These are phyloP conservation scores for Ogataea nakhonphanomensis DNA, from an alignment of 805 yeast species.

Conservation along the genomic window DNA sequence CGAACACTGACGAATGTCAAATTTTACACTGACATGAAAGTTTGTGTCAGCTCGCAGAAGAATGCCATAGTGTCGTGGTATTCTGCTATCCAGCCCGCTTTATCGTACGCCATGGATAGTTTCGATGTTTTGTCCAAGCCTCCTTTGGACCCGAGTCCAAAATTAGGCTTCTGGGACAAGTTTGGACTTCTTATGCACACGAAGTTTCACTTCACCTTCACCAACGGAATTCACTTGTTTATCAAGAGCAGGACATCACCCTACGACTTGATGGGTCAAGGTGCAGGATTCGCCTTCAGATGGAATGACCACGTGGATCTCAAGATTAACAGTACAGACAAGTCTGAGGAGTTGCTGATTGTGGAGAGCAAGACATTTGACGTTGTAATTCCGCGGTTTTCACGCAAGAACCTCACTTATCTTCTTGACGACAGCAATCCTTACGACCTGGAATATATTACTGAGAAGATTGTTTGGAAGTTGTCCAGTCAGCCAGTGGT, in stretches of 20 bases:
- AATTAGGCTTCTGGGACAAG: constrained; percentile 73
- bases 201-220: constrained; percentile 42
- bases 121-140: constrained; percentile 69
- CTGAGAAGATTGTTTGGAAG: constrained; percentile 52
- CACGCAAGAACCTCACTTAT: constrained; percentile 30
- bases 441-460: constrained; percentile 37
- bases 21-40: constrained; percentile 46
- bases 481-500: constrained; percentile 58
- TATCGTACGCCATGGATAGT: constrained; percentile 58
- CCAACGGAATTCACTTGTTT: constrained; percentile 54
- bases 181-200: constrained; percentile 55
- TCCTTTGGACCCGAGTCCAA: constrained; percentile 60
- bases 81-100: constrained; percentile 57
- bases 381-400: constrained; percentile 53
- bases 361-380: constrained; percentile 55
- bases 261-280: constrained; percentile 51
- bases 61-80: constrained; percentile 63
- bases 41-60: constrained; percentile 41
- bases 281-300: constrained; percentile 62
- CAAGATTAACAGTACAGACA: constrained; percentile 47
- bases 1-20: constrained; percentile 66
- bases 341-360: constrained; percentile 47
- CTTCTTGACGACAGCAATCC: constrained; percentile 11
- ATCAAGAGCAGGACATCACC: constrained; percentile 62
- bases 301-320: constrained; percentile 57